phyloP scores from a whole-genome alignment of 768 basidiomycete genomes.

The Pleurotus giganteus region DNA sequence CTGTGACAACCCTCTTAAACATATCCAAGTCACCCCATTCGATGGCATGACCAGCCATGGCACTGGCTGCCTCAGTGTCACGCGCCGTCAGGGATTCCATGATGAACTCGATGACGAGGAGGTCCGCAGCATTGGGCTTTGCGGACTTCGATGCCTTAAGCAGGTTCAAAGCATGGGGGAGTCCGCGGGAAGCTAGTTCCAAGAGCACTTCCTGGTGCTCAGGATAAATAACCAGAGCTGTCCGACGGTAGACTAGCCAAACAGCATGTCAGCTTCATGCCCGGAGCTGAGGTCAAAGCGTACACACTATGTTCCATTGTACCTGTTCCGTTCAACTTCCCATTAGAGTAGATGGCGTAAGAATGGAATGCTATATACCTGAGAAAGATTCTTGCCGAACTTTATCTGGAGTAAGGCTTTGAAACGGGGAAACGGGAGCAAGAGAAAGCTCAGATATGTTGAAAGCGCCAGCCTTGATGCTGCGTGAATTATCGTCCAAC shows the following conservation, averaged over 20 bases:
- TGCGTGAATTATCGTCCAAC: too few species aligned
- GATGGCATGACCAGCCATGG: too few species aligned
- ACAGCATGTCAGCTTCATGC: slow-evolving; percentile 17
- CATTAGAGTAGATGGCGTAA: too few species aligned
- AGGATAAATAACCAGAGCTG: slow-evolving; percentile 30
- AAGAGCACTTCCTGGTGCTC: slow-evolving; percentile 17
- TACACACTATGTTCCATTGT: slow-evolving; percentile 14
- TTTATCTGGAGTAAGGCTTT: slow-evolving; percentile 29
- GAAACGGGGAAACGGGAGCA: slow-evolving; percentile 33
- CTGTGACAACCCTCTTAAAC: too few species aligned
- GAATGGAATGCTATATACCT: too few species aligned
- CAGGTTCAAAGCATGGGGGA: slow-evolving; percentile 19
- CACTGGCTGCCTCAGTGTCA: too few species aligned
- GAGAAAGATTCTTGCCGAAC: slow-evolving; percentile 28
- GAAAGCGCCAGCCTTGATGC: slow-evolving; percentile 16
- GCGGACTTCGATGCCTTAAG: slow-evolving; percentile 12
- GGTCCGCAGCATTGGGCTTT: slow-evolving; percentile 15
- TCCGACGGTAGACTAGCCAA: slow-evolving; percentile 23
- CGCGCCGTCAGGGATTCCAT: too few species aligned
- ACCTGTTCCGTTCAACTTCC: too few species aligned
- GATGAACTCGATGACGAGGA: too few species aligned
- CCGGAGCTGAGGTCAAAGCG: slow-evolving; percentile 27
- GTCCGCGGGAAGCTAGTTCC: slow-evolving; percentile 15
- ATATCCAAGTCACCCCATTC: too few species aligned
- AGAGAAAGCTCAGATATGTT: slow-evolving; percentile 23